Percentiles rank a stretch among this genome's conserved stretches.
These are phyloP conservation scores for Eutrema salsugineum DNA, from an alignment of 441 rosid species.

Conservation along the genomic window DNA sequence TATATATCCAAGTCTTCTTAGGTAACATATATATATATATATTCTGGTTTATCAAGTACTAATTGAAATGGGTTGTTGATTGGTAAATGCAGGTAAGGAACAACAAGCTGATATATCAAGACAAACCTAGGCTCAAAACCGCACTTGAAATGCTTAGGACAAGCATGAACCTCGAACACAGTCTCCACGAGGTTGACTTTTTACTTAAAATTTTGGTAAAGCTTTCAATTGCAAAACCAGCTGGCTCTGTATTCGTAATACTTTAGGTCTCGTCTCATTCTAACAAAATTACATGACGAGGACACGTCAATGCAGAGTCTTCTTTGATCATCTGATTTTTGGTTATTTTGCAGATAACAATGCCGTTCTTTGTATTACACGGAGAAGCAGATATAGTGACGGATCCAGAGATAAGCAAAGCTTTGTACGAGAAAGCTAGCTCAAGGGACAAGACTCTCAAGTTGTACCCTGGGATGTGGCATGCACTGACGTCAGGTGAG, in stretches of 20 bases:
- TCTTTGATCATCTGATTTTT: background rate
- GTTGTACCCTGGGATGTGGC: constrained; percentile 91
- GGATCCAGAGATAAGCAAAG: constrained; percentile 92
- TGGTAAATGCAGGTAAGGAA: constrained; percentile 50
- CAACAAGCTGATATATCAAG: constrained; percentile 86
- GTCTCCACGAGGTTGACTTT: constrained; percentile 47
- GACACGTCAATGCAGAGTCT: background rate
- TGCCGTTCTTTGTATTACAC: constrained; percentile 78
- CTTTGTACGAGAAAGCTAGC: constrained; percentile 60
- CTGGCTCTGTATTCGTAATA: background rate
- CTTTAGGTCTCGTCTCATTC: background rate
- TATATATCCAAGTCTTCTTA: too few species aligned
- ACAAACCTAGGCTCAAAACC: constrained; percentile 83
- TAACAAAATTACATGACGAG: background rate
- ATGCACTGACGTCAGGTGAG: constrained; percentile 76
- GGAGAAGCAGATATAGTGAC: constrained; percentile 88
- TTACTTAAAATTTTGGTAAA: background rate
- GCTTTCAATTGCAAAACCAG: background rate
- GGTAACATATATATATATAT: background rate
- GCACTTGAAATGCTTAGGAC: constrained; percentile 88
- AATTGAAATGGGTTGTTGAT: background rate
- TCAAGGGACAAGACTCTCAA: constrained; percentile 76
- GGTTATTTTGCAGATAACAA: constrained; percentile 42
- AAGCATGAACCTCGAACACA: constrained; percentile 75
- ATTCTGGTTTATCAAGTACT: too few species aligned